phyloP scores from a whole-genome alignment of 352 stramenopile genomes.

The Pythium dissimile region DNA sequence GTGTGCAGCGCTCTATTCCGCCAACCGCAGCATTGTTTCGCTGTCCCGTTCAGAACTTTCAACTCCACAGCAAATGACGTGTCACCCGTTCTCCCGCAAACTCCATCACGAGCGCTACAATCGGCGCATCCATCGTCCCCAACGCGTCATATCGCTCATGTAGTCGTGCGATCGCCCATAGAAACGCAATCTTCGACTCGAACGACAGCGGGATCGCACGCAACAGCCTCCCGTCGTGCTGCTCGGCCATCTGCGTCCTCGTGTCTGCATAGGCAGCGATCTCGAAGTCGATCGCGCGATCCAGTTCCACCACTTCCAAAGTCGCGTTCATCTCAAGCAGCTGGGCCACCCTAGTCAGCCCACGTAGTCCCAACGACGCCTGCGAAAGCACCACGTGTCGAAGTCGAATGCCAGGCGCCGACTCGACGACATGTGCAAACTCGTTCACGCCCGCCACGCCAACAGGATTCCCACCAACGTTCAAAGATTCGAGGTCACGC shows the following conservation, averaged over 20 bases:
- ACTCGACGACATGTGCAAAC: not conserved
- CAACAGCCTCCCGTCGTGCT: not conserved
- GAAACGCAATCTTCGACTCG: not conserved
- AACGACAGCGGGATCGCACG: not conserved
- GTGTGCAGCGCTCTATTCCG: no score
- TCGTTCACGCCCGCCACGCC: not conserved
- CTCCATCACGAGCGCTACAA: not conserved
- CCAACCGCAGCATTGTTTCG: no score
- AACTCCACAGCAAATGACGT: not conserved
- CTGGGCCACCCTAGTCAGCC: not conserved
- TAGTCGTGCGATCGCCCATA: not conserved
- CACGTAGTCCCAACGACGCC: not conserved
- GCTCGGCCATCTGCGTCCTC: not conserved
- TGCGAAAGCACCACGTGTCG: not conserved
- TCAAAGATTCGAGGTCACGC: not conserved
- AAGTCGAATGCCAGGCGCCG: not conserved
- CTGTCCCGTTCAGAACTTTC: no score
- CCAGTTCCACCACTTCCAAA: not conserved
- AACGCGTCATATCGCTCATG: not conserved
- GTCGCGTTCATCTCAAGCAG: not conserved
- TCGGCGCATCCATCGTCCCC: not conserved
- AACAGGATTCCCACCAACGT: not conserved
- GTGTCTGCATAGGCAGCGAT: not conserved
- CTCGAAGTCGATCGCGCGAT: not conserved
- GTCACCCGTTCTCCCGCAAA: not conserved